Base-by-base conservation (phyloP, 306 rosid genomes). In the Elaeagnus macrophylla region DNA sequence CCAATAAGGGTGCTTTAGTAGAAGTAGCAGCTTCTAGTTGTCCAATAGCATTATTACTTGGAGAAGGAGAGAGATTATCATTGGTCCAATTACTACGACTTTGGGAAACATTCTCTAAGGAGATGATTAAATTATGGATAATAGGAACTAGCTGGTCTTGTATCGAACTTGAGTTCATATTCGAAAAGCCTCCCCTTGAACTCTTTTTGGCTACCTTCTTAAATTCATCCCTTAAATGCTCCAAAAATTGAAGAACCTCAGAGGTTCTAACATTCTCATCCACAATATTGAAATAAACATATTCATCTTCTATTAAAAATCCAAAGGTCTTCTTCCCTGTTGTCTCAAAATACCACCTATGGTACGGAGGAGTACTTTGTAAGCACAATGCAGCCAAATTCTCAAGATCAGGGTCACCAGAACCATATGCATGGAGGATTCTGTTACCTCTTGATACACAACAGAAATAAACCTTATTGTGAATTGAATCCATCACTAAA, bases 301-400 rank as follows among this genome's bases (percentile, higher is more conserved):
- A 66, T 44, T 84, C 91, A 32, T 84, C 91, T 73, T 84, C 89
- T 75, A 88, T 76, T 17, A 82, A 51, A 74, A 88, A 84, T 9
- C 84, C 94, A 10, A 65, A 88, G 60, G 86, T 80, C 71, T 69
- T 84, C 66, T 78, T 80, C 40, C 69, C 72, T 19, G 67, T n/a
- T 5, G 91, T 84, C 77, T 84, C 91, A 58, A 88, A 80, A 76
- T 88, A 88, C 94, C 91, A 84, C 59, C 68, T 57, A 66, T 84
- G 96, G 62, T 69, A 88, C 13, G 81, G 68, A 59, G 96, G 96
- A 56, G 82, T 67, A 37, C 44, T 81, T 72, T 82, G 87, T 79
- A 88, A 60, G 76, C 94, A 84, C 72, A 70, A 72, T 57, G 75
- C 54, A 45, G 84, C 84, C 10, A 81, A 53, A 20, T 67, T 81